A percentile compares a stretch with the other conserved stretches of the same genome.
phyloP scores from a whole-genome alignment of 2,329 filamentous ascomycete genomes.

The Phialocephala sp. region DNA sequence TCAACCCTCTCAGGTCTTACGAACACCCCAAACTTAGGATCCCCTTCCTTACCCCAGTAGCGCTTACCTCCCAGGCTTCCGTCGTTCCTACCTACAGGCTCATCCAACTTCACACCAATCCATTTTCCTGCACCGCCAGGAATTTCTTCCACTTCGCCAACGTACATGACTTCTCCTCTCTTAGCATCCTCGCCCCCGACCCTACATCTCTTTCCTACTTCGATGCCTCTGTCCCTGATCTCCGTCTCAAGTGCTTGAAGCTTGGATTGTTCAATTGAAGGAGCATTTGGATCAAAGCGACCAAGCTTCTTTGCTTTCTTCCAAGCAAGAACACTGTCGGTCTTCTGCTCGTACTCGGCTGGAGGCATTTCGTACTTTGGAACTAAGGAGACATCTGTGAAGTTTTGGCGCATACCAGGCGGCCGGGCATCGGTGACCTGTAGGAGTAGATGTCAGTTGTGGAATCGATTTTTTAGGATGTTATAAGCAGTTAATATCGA shows the following conservation, averaged over 20 bases:
- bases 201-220: conserved; percentile 66
- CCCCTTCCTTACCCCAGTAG: conserved; percentile 66
- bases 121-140: conserved; percentile 68
- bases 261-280: conserved; percentile 74
- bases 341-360: conserved; percentile 82
- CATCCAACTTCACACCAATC: conserved; percentile 78
- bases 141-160: conserved; percentile 78
- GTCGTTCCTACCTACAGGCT: conserved; percentile 84
- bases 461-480: conserved; percentile 4
- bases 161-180: conserved; percentile 71
- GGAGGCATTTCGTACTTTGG: conserved; percentile 91
- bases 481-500: conserved; percentile 8
- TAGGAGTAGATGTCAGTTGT: conserved; percentile 24
- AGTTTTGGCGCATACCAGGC: conserved; percentile 75
- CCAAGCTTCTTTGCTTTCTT: conserved; percentile 96
- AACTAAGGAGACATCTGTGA: conserved; percentile 79
- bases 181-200: conserved; percentile 71
- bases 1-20: conserved; percentile 80
- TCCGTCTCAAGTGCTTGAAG: conserved; percentile 72
- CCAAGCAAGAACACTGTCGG: conserved; percentile 91
- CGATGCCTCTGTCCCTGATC: conserved; percentile 71
- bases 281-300: conserved; percentile 88
- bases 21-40: conserved; percentile 77
- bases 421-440: conserved; percentile 85
- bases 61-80: conserved; percentile 70